Base-by-base conservation (phyloP, 2,329 filamentous ascomycete species). In the Monosporascus sp. region DNA sequence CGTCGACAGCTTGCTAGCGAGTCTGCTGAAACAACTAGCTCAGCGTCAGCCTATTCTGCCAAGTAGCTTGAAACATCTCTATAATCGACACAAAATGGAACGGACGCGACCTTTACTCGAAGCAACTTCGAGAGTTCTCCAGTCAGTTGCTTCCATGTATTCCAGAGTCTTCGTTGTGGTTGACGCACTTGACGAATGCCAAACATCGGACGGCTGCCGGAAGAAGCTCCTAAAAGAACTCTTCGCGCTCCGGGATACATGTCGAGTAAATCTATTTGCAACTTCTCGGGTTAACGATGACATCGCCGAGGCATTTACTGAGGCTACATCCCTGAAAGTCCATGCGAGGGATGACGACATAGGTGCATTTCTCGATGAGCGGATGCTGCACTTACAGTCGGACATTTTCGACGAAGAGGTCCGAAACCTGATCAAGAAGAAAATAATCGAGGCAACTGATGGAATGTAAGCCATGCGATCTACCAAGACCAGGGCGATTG, bases 11-110 rank as follows among this genome's bases (percentile, higher is more conserved):
- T 48, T 77, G 0, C 49, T 75, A 0, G 51, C 60, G 2, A 72
- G 60, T 50, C 20, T 78, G 0, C 47, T 77, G 5, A 73, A 66
- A 50, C 74, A 78, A 54, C 58, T 77, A 5, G 53, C 55, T 9
- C 53, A 68, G 50, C 15, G 41, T 0, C 56, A 38, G 8, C 5
- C 54, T 5, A 53, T 52, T 2, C 7, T 72, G 1, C 68, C 70
- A 4, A 50, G 56, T 0, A 28, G 1, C 17, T 47, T 75, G 0
- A 60, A 56, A 40, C 5, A 28, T 0, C 60, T 75, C 3, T 65
- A 71, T 28, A 37, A 57, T 1, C 24, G 53, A 2, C 55, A 70
- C 40, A 47, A 51, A 18, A 9, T 7, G 0, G 55, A 37, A 24
- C 35, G 37, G 15, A 65, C 63, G 0, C 60, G 56, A 8, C 70